Conservation (phyloP, 225 moss, liverwort and hornwort genomes). For the Takakia lepidozioides region DNA sequence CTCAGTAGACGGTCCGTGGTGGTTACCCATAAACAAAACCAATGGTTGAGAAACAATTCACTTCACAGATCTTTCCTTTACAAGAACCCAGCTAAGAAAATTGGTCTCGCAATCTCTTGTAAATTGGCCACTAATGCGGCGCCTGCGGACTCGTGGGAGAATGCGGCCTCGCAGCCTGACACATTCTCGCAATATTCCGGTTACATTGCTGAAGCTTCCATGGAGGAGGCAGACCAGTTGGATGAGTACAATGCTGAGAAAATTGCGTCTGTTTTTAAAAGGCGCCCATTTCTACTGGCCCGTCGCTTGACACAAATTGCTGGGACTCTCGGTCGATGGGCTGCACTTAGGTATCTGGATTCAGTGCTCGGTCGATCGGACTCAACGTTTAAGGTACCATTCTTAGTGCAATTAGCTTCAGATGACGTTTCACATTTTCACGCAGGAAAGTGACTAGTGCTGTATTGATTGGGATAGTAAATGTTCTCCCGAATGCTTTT, state of each 20-base stretch:
- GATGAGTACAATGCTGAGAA: slow-evolving; percentile 63
- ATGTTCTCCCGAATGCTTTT: too few relatives aligned
- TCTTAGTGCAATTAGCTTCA: too few relatives aligned
- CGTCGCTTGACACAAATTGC: slow-evolving; percentile 63
- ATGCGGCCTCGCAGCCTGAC: slow-evolving; percentile 32
- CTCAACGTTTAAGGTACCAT: slow-evolving; percentile 58
- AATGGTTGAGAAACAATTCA: neutral
- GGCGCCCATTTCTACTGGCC: slow-evolving; percentile 58
- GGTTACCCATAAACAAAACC: neutral
- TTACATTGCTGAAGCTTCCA: slow-evolving; percentile 69
- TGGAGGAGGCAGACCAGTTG: slow-evolving; percentile 63
- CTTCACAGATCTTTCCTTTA: slow-evolving; percentile 8
- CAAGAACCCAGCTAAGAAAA: slow-evolving; percentile 2
- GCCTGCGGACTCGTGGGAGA: slow-evolving; percentile 18
- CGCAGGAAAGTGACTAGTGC: too few relatives aligned
- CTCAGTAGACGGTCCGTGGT: slow-evolving; percentile 10
- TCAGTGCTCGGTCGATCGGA: slow-evolving; percentile 51
- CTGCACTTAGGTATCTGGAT: slow-evolving; percentile 57
- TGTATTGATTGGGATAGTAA: too few relatives aligned
- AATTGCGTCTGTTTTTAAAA: slow-evolving; percentile 48
- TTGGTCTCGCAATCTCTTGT: slow-evolving; percentile 10
- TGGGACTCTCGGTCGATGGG: slow-evolving; percentile 80
- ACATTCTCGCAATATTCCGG: slow-evolving; percentile 81
- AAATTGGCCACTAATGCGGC: slow-evolving; percentile 5
- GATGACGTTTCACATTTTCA: too few relatives aligned